Base-by-base conservation (phyloP, 2,329 filamentous ascomycete genomes). In the Stagonosporopsis cucurbitacearum region DNA sequence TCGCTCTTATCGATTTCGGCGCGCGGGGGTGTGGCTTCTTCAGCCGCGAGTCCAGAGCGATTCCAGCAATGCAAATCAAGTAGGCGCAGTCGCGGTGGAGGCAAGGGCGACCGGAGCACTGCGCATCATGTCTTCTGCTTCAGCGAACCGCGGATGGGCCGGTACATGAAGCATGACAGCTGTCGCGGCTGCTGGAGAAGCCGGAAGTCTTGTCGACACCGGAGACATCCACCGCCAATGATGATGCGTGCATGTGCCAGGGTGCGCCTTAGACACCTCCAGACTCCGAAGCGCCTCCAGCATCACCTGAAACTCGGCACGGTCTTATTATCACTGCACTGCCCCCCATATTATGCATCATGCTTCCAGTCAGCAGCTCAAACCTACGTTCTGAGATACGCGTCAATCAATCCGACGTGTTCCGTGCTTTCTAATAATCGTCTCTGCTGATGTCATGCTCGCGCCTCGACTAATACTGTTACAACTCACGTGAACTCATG, bases 191-290 rank as follows among this genome's bases (percentile, higher is more conserved):
- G 39, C 44, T 46, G 33, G 15, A 50, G 53, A 50, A 50, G 46
- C 53, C 53, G 51, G 40, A 45, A 30, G 19, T 26, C 32, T 15
- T 42, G 41, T 45, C 41, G 33, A 30, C 19, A 41, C 33, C 36
- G 37, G 22, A 47, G 37, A 51, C 49, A 28, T 36, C 26, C 20
- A 36, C 23, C 42, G 35, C 53, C 45, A 53, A 36, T 50, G 26
- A 54, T 60, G 58, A 57, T 57, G 46, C 35, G n/a, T 19, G 2
- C 6, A 37, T 44, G 45, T 51, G 54, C 51, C 51, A 57, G 58
- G 45, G 42, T 46, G 47, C 35, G 48, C 47, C 26, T 11, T 42
- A 46, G 46, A 50, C 52, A 46, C 6, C n/a, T 26, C 23, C 25
- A 39, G 25, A 19, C 28, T 35, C 32, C 20, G 40, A 36, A 45